Conservation (phyloP, 768 basidiomycete species). For the Russula foetens region DNA sequence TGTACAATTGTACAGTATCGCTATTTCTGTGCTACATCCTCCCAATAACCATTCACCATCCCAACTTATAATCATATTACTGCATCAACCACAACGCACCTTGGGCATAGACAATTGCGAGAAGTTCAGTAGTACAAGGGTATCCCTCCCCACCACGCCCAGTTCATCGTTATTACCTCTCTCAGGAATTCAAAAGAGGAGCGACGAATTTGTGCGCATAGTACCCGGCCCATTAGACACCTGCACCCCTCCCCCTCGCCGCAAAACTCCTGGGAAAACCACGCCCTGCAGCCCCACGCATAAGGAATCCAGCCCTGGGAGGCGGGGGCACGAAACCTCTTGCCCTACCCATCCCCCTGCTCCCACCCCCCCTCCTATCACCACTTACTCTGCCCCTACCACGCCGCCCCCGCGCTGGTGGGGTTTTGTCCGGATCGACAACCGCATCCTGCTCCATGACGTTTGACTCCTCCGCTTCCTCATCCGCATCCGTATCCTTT, state of each 20-base stretch:
- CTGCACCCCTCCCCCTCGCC: not conserved
- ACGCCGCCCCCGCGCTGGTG: not conserved
- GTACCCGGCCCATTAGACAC: not conserved
- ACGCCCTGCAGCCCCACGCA: conserved; percentile 2
- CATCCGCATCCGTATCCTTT: not conserved
- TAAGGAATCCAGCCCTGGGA: conserved; percentile 13
- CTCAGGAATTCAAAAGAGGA: not conserved
- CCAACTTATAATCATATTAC: too few relatives aligned
- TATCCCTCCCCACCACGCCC: not conserved
- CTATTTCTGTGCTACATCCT: not conserved
- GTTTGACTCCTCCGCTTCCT: conserved; percentile 2
- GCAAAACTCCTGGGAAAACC: not conserved
- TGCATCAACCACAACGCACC: too few relatives aligned
- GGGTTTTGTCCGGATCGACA: not conserved
- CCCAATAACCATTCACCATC: not conserved
- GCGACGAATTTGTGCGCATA: not conserved
- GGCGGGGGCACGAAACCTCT: conserved; percentile 12
- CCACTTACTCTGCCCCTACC: conserved; percentile 7
- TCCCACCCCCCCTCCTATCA: not conserved
- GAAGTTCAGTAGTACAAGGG: not conserved
- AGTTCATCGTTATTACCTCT: not conserved
- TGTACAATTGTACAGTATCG: not conserved
- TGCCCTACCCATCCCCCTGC: not conserved
- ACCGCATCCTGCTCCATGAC: not conserved
- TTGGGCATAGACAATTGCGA: too few relatives aligned